Percentiles rank a stretch among this genome's conserved stretches.
These are phyloP conservation scores for Eucalyptus cloeziana DNA, from an alignment of 345 rosid genomes.

Conservation along the genomic window DNA sequence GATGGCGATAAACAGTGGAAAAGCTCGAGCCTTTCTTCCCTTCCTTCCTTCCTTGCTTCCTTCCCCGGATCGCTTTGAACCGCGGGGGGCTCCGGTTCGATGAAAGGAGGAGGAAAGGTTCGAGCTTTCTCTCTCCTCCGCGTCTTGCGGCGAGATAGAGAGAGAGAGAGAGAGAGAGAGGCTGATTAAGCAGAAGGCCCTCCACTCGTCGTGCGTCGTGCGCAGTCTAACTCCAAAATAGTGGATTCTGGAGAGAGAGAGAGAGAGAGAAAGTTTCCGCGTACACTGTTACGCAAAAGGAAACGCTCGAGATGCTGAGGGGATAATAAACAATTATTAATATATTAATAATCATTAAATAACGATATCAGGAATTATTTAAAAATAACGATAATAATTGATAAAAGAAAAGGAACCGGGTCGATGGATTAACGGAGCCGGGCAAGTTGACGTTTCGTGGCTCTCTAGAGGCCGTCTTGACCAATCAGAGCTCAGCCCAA, in stretches of 20 bases:
- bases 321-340: background rate
- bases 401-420: background rate
- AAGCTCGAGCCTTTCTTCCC: background rate
- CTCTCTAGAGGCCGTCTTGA: background rate
- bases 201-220: background rate
- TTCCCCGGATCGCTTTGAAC: background rate
- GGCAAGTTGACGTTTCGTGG: background rate
- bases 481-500: background rate
- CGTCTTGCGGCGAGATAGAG: background rate
- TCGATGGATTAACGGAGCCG: background rate
- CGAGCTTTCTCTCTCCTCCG: background rate
- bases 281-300: background rate
- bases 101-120: background rate
- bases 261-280: background rate
- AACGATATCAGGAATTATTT: background rate
- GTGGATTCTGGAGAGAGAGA: background rate
- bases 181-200: background rate
- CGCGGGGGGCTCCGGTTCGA: background rate
- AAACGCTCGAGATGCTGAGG: background rate
- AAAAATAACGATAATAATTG: background rate
- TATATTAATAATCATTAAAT: background rate
- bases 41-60: background rate
- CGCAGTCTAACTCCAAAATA: background rate
- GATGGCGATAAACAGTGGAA: background rate
- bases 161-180: background rate